Conservation (phyloP, 2,329 filamentous ascomycete genomes). For the Pyrenophora graminea region DNA sequence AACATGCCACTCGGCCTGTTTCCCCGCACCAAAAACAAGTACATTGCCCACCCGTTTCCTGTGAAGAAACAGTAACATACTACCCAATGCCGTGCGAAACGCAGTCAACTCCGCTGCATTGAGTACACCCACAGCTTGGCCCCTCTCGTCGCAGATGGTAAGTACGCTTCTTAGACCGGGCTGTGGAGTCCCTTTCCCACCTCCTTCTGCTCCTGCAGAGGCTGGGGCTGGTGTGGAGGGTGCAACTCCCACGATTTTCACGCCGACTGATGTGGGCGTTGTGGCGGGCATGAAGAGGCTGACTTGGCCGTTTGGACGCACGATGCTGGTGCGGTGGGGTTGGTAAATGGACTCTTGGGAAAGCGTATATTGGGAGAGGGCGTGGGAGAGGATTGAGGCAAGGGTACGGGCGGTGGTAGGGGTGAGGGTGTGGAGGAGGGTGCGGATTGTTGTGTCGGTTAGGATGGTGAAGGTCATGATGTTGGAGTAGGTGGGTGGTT, state of each 20-base stretch:
- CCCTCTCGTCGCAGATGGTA: constrained; percentile 58
- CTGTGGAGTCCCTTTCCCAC: neutral
- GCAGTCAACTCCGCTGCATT: constrained; percentile 76
- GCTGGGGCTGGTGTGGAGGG: constrained; percentile 18
- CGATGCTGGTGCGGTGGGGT: constrained; percentile 49
- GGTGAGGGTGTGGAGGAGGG: constrained; percentile 43
- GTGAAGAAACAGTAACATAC: constrained; percentile 59
- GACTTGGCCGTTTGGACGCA: constrained; percentile 52
- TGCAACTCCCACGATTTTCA: constrained; percentile 70
- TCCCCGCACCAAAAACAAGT: constrained; percentile 55
- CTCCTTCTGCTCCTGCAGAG: constrained; percentile 19
- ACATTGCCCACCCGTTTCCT: constrained; percentile 36
- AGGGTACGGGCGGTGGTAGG: constrained; percentile 2
- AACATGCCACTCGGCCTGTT: constrained; percentile 57
- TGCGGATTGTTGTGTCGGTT: constrained; percentile 29
- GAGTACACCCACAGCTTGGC: constrained; percentile 68
- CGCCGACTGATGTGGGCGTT: constrained; percentile 65
- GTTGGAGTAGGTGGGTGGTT: neutral
- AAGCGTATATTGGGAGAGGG: constrained; percentile 38
- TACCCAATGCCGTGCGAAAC: constrained; percentile 77
- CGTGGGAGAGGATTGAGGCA: constrained; percentile 10
- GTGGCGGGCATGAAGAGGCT: constrained; percentile 77
- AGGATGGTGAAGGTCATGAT: constrained; percentile 21
- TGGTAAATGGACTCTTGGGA: constrained; percentile 44
- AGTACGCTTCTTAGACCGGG: constrained; percentile 65